Base-by-base conservation (phyloP, 2,329 filamentous ascomycete species). In the Colletotrichum theobromicola region DNA sequence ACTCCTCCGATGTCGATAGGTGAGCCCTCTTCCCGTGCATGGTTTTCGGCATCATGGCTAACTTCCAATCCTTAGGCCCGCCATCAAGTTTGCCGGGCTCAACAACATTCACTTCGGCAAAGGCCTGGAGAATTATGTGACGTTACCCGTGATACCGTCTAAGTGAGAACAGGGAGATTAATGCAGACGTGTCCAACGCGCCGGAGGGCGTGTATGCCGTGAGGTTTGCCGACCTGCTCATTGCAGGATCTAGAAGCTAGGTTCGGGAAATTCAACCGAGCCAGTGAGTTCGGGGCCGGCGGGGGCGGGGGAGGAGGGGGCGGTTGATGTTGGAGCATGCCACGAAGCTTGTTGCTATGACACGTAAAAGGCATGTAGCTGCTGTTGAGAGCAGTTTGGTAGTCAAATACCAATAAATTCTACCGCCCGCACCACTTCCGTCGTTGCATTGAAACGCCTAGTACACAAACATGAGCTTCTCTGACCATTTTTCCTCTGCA, bases 91-190 rank as follows among this genome's bases (percentile, higher is more conserved):
- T 0, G 77, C 80, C 30, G 90, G 90, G 0, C 75, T 82, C 60
- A 92, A 92, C 79, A 84, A 88, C 77, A 79, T 92, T 26, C 87
- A 89, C 77, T 90, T 91, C 77, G 86, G 88, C 1, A 82, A 84
- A 4, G 82, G 82, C 46, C 80, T 84, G 53, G 79, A 85, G 53
- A 92, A 91, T 78, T 91, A 87, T 78, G 81, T 91, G 15, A 85
- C 83, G 1, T 78, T 91, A 62, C 90, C 90, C 1, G 79, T 91
- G 26, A 88, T 91, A 67, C 88, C 89, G 7, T 34, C 34, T 13
- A 62, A 42, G 8, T 62, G 57, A 61, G 12, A 18, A 61, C 28
- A 21, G 5, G 18, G 8, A 21, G n/a, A 30, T 12, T 10, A 21
- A 21, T 21, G 9, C 32, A 7, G 21, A 10, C 18, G 13, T 35